A percentile compares a stretch with the other conserved stretches of the same genome.
These are phyloP conservation scores for Huntiella abstrusa DNA, from an alignment of 2,329 filamentous ascomycete genomes.

Conservation along the genomic window DNA sequence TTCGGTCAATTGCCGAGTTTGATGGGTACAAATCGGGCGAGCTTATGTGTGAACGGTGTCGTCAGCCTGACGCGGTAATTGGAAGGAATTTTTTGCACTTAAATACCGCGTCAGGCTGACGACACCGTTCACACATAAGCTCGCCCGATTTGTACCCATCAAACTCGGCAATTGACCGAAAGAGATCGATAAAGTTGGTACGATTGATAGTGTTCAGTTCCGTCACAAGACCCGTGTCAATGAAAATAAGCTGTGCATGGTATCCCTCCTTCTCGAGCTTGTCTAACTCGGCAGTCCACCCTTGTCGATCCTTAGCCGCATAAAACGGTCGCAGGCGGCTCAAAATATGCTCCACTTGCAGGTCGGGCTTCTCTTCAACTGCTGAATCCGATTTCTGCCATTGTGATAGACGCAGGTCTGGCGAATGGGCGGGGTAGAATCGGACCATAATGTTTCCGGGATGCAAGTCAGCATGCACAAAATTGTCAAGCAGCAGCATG, in stretches of 20 bases:
- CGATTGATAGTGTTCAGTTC: conserved; percentile 78
- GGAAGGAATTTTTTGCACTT: conserved; percentile 77
- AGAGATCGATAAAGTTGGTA: conserved; percentile 81
- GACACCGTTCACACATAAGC: conserved; percentile 88
- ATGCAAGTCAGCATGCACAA: conserved; percentile 89
- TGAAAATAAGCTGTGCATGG: conserved; percentile 87
- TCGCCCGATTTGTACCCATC: conserved; percentile 90
- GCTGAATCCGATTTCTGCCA: conserved; percentile 19
- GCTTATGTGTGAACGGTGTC: conserved; percentile 88
- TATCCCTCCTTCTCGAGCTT: conserved; percentile 76
- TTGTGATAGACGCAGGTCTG: conserved; percentile 31
- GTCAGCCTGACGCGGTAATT: conserved; percentile 77
- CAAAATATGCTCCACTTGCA: conserved; percentile 78
- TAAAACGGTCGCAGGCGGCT: conserved; percentile 58
- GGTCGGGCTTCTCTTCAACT: conserved; percentile 33
- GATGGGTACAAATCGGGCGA: conserved; percentile 90
- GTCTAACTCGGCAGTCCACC: conserved; percentile 56
- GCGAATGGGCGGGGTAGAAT: conserved; percentile 69
- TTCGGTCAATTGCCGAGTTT: conserved; percentile 89
- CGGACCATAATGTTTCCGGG: conserved; percentile 99
- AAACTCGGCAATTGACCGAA: conserved; percentile 89
- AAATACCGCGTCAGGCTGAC: conserved; percentile 83
- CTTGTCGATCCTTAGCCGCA: conserved; percentile 37
- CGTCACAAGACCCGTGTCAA: conserved; percentile 89
- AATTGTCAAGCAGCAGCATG: conserved; percentile 95